Conservation (phyloP, 257 asterid species). For the Nicotiana paniculata region DNA sequence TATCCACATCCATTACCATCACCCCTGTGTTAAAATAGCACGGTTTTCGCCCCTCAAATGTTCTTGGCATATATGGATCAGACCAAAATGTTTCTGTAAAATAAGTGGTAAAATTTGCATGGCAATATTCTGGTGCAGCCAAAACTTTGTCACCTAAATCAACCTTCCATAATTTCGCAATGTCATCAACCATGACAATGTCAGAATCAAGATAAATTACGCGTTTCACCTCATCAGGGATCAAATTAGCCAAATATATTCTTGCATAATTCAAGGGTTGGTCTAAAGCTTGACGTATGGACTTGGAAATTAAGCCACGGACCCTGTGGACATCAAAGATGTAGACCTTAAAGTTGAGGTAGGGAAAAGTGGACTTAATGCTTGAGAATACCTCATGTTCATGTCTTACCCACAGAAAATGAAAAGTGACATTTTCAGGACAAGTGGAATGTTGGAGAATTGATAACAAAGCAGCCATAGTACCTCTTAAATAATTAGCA, state of each 20-base stretch:
- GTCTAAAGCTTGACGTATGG: conserved; percentile 59
- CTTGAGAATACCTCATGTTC: conserved; percentile 35
- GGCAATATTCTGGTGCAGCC: conserved; percentile 75
- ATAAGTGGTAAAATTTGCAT: conserved; percentile 53
- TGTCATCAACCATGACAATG: conserved; percentile 54
- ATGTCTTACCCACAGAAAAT: conserved; percentile 35
- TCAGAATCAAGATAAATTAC: conserved; percentile 66
- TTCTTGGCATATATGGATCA: conserved; percentile 18
- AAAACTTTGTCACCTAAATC: conserved; percentile 44
- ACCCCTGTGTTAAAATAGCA: conserved; percentile 71
- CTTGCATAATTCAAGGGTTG: conserved; percentile 69
- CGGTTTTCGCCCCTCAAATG: conserved; percentile 37
- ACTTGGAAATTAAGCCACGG: conserved; percentile 52
- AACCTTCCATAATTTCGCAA: conserved; percentile 44
- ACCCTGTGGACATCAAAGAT: conserved; percentile 31
- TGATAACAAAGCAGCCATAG: conserved; percentile 69
- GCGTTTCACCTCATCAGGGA: conserved; percentile 35
- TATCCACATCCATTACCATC: conserved; percentile 60
- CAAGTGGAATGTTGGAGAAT: conserved; percentile 60
- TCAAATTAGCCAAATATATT: conserved; percentile 42
- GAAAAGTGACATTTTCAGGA: conserved; percentile 52
- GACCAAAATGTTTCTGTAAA: conserved; percentile 48
- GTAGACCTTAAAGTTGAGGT: conserved; percentile 50
- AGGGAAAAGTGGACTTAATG: conserved; percentile 52
- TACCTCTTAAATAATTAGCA: conserved; percentile 57